Base-by-base conservation (phyloP, 2,329 filamentous ascomycete species). In the Trichoderma cornu-damae region DNA sequence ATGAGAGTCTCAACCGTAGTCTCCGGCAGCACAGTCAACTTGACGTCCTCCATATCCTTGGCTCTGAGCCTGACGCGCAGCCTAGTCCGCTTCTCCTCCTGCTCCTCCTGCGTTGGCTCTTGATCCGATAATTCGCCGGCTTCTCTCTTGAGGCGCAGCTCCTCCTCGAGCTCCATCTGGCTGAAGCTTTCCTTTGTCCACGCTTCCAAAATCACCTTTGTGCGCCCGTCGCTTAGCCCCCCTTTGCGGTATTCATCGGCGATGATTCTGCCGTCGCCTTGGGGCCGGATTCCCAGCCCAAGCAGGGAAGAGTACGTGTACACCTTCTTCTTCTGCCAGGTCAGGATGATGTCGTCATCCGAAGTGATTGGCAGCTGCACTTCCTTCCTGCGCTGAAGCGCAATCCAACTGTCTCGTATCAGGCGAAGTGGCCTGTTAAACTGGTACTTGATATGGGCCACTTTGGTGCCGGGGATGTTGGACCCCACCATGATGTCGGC, bases 291-390 rank as follows among this genome's bases (percentile, higher is more conserved):
- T 6, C 85, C 85, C 6, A 96, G 73, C 47, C 81, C 85, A 53
- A 79, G 78, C 59, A 89, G 86, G 1, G 87, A 92, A 4, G 88
- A 89, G n/a, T 82, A 80, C 62, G 88, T 83, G 68, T 88, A 96
- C 3, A 96, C 72, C 59, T 83, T 82, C 58, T 82, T 83, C 24
- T 83, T 80, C 61, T 85, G 86, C 86, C 89, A 96, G 0, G 89
- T 94, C 56, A 97, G 79, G 64, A 94, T 87, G 16, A 95, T 75
- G 1, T 77, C 74, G 4, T 79, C 73, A 2, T 77, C 71, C 22
- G 78, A 68, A 2, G 79, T 74, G 2, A 69, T 63, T 2, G 70
- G 62, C 6, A 78, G 64, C 8, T 63, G 32, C 5, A 70, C 50
- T 1, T 69, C 68, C 2, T 74, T 70, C 1, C 70, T 79, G 1